These are phyloP conservation scores for Niebla homalea DNA, from an alignment of 495 filamentous ascomycete genomes.

Conservation along the genomic window DNA sequence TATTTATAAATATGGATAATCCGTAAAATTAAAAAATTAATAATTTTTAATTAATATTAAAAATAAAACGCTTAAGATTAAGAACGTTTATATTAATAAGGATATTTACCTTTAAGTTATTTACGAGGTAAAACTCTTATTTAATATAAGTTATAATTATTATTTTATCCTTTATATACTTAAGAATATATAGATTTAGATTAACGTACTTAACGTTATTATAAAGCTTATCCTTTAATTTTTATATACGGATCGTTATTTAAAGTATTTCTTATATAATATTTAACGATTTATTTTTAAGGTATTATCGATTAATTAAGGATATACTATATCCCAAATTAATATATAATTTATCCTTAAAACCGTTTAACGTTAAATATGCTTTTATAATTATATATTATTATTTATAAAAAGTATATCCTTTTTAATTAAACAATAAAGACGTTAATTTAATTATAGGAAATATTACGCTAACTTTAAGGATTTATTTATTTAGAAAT, in stretches of 20 bases:
- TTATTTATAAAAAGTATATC: neutral
- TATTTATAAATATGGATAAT: conserved; percentile 1
- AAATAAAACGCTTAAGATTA: neutral
- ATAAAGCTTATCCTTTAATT: neutral
- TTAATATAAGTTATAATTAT: neutral
- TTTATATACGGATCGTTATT: neutral
- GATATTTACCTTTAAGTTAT: neutral
- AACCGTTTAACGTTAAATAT: neutral
- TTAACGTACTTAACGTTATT: neutral
- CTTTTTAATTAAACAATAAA: neutral
- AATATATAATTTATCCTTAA: neutral
- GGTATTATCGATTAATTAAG: neutral
- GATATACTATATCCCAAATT: neutral
- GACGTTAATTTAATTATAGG: neutral
- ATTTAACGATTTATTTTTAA: neutral
- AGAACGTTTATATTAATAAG: neutral
- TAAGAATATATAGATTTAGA: conserved; percentile 1
- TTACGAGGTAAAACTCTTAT: neutral
- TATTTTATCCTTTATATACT: neutral
- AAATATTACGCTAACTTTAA: neutral
- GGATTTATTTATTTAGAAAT: neutral
- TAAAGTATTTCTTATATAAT: neutral
- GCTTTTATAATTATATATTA: neutral
- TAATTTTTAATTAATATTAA: too few species aligned
- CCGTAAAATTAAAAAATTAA: too few species aligned